Percentiles rank a stretch among this genome's conserved stretches.
phyloP scores from a whole-genome alignment of 2,329 filamentous ascomycete species.

The Aspergillus sp. region DNA sequence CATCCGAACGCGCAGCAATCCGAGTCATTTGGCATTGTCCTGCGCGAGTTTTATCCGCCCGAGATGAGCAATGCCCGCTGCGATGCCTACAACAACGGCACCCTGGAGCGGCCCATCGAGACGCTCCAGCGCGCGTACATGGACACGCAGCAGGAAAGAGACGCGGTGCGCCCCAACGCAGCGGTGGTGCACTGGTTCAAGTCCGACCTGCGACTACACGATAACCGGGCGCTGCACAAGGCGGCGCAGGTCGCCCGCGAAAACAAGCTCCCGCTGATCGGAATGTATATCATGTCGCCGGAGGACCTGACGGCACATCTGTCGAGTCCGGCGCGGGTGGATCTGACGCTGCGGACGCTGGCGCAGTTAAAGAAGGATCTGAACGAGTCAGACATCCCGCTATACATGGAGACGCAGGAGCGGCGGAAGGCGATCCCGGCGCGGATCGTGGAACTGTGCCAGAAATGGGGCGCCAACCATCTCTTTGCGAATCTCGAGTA shows the following conservation, averaged over 20 bases:
- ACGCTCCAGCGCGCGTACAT: slow-evolving; percentile 59
- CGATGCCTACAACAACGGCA: slow-evolving; percentile 67
- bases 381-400: slow-evolving; percentile 68
- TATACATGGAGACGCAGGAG: slow-evolving; percentile 70
- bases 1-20: slow-evolving; percentile 38
- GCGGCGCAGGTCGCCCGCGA: slow-evolving; percentile 67
- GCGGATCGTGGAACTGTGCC: slow-evolving; percentile 63
- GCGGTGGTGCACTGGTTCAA: slow-evolving; percentile 91
- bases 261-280: slow-evolving; percentile 68
- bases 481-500: slow-evolving; percentile 85
- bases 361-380: slow-evolving; percentile 64
- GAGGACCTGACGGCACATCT: slow-evolving; percentile 82
- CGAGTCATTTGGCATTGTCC: slow-evolving; percentile 60
- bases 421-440: slow-evolving; percentile 61
- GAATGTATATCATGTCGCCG: slow-evolving; percentile 75
- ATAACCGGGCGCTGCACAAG: slow-evolving; percentile 69
- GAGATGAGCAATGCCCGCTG: slow-evolving; percentile 84
- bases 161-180: slow-evolving; percentile 52
- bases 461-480: slow-evolving; percentile 70
- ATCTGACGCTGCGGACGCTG: slow-evolving; percentile 76
- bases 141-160: slow-evolving; percentile 57
- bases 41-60: slow-evolving; percentile 74
- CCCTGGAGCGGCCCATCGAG: slow-evolving; percentile 71
- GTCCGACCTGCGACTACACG: slow-evolving; percentile 68
- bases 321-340: slow-evolving; percentile 68